These are phyloP conservation scores for Cicer bijugum DNA, from an alignment of 306 rosid genomes.

Conservation along the genomic window DNA sequence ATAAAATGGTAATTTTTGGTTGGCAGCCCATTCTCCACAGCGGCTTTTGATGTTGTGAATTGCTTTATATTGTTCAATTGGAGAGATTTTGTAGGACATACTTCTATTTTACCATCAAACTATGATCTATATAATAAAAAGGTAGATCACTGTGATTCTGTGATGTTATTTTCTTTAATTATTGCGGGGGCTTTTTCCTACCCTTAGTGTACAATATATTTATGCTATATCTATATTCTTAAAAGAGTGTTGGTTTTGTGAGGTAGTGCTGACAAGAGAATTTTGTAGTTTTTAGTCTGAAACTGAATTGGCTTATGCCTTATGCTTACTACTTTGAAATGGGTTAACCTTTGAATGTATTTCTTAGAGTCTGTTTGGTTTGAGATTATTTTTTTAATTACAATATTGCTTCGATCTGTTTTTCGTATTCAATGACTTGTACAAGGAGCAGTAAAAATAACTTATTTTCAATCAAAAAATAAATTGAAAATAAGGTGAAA, in stretches of 20 bases:
- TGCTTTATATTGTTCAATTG: slow-evolving; percentile 35
- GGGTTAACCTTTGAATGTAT: not conserved
- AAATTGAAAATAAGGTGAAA: too few relatives aligned
- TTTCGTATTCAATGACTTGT: too few relatives aligned
- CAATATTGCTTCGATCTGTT: too few relatives aligned
- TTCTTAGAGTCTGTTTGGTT: not conserved
- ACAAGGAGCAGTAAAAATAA: too few relatives aligned
- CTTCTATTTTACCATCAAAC: slow-evolving; percentile 15
- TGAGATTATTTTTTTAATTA: not conserved
- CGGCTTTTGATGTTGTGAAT: slow-evolving; percentile 17
- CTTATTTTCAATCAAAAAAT: too few relatives aligned
- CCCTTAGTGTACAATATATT: not conserved
- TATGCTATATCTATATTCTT: slow-evolving; percentile 9
- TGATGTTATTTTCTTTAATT: slow-evolving; percentile 29
- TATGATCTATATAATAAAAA: slow-evolving; percentile 4
- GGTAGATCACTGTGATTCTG: not conserved
- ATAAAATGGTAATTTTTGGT: slow-evolving; percentile 45
- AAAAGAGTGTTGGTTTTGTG: not conserved
- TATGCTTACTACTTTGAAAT: too few relatives aligned
- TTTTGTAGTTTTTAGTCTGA: not conserved
- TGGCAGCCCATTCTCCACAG: not conserved
- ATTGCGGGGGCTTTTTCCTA: slow-evolving; percentile 5
- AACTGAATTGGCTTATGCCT: not conserved
- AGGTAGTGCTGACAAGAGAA: not conserved
- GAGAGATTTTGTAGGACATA: slow-evolving; percentile 19